phyloP scores from a whole-genome alignment of 768 basidiomycete genomes.

The Chalciporus pseudorubinellus region DNA sequence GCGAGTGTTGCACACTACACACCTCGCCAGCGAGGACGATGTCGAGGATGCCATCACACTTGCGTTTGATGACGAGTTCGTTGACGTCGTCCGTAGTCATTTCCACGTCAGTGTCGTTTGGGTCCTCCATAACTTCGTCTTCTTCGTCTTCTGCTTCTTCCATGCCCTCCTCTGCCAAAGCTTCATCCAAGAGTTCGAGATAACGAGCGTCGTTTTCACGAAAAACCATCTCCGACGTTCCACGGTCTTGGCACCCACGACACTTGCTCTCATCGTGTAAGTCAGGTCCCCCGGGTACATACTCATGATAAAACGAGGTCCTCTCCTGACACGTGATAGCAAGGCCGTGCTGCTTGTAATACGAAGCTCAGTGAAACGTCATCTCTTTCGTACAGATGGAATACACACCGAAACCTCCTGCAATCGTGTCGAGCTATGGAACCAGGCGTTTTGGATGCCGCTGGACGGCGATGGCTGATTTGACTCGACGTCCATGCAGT shows the following conservation, averaged over 20 bases:
- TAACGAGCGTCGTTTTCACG: slow-evolving; percentile 25
- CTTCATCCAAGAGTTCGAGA: slow-evolving; percentile 17
- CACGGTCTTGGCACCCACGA: slow-evolving; percentile 28
- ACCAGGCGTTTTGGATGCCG: slow-evolving; percentile 43
- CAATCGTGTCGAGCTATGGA: slow-evolving; percentile 23
- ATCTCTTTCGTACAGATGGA: not conserved
- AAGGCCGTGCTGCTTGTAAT: slow-evolving; percentile 19
- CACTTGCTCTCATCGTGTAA: slow-evolving; percentile 45
- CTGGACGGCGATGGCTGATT: slow-evolving; percentile 33
- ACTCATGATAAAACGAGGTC: slow-evolving; percentile 41
- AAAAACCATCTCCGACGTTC: slow-evolving; percentile 28
- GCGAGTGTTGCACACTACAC: slow-evolving; percentile 12
- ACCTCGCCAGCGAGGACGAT: slow-evolving; percentile 63
- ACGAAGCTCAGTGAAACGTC: not conserved
- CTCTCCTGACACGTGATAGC: slow-evolving; percentile 22
- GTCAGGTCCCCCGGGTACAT: slow-evolving; percentile 35
- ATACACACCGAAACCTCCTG: slow-evolving; percentile 26
- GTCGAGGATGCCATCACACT: slow-evolving; percentile 58
- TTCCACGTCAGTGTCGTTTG: slow-evolving; percentile 25
- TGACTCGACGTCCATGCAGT: slow-evolving; percentile 41
- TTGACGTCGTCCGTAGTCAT: slow-evolving; percentile 21
- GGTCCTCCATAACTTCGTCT: slow-evolving; percentile 27
- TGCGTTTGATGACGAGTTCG: slow-evolving; percentile 25
- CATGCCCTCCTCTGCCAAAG: slow-evolving; percentile 8
- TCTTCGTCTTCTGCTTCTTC: slow-evolving; percentile 29